Evolutionary conservation across 805 yeast species (phyloP).

Genomic region (Starmerella geochares): DNA sequence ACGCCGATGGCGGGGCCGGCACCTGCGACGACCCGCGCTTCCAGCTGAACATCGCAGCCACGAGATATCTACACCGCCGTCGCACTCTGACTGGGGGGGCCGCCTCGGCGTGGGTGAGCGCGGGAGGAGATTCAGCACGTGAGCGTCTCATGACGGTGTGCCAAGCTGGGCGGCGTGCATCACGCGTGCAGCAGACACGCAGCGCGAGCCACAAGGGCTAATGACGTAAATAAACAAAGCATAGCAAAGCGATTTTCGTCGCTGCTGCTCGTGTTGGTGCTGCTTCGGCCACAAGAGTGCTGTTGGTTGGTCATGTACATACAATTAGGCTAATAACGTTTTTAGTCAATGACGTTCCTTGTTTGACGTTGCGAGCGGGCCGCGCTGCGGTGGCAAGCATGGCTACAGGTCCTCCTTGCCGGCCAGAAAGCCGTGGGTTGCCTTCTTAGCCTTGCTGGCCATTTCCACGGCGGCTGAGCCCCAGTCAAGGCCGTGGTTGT

Average conservation of each 20-base stretch:
- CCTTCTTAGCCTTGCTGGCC: not conserved
- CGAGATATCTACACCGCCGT: not conserved
- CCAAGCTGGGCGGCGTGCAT: not conserved
- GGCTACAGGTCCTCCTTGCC: not conserved
- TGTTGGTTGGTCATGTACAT: not conserved
- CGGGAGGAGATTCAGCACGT: not conserved
- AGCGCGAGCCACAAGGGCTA: too few relatives aligned
- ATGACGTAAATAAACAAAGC: too few relatives aligned
- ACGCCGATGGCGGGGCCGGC: not conserved
- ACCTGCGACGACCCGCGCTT: not conserved
- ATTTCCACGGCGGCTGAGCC: conserved; percentile 82
- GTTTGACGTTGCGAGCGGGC: too few relatives aligned
- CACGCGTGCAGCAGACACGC: too few relatives aligned
- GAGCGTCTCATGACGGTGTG: not conserved
- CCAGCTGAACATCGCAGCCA: not conserved
- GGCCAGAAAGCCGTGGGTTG: not conserved
- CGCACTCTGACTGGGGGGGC: not conserved
- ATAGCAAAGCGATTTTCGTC: too few relatives aligned
- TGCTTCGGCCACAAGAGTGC: not conserved
- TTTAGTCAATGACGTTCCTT: not conserved
- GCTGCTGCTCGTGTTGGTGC: not conserved
- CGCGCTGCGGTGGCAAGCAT: too few relatives aligned
- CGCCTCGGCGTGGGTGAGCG: not conserved
- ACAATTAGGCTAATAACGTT: too few relatives aligned
- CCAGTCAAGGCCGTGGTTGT: conserved; percentile 98